Percentiles rank a stretch among this genome's conserved stretches.
Evolutionary conservation across 2,329 filamentous ascomycete genomes (phyloP).

Genomic region (Monilinia fructigena): DNA sequence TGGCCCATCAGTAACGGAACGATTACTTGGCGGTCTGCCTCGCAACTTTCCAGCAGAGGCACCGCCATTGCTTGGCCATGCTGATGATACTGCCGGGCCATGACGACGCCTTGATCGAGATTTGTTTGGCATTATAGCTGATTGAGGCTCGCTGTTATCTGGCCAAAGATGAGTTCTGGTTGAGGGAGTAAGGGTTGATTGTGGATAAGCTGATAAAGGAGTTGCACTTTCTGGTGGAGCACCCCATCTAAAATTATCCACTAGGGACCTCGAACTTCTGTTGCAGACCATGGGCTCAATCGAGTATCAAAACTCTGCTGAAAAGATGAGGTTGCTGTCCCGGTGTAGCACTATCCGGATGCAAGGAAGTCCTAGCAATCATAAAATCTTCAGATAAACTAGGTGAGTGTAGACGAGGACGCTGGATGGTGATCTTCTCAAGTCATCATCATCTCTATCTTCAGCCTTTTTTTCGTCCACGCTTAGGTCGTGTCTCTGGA

Average conservation of each 20-base stretch:
- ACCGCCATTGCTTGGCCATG: conserved; percentile 71
- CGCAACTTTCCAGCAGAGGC: conserved; percentile 68
- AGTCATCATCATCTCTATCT: conserved; percentile 53
- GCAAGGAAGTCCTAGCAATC: conserved; percentile 39
- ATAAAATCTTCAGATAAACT: conserved; percentile 45
- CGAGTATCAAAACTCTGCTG: conserved; percentile 32
- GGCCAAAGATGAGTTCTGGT: conserved; percentile 45
- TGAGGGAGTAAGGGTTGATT: conserved; percentile 72
- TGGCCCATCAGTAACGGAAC: conserved; percentile 62
- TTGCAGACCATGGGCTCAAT: conserved; percentile 36
- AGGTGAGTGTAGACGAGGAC: conserved; percentile 59
- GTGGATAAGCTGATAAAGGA: conserved; percentile 68
- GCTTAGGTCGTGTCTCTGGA: conserved; percentile 68
- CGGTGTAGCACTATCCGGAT: conserved; percentile 44
- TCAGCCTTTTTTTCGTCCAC: conserved; percentile 62
- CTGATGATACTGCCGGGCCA: conserved; percentile 85
- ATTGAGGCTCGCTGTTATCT: conserved; percentile 62
- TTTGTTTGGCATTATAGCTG: conserved; percentile 69
- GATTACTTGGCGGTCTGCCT: conserved; percentile 75
- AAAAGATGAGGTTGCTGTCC: conserved; percentile 40
- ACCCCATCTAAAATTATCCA: conserved; percentile 37
- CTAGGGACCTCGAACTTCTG: conserved; percentile 34
- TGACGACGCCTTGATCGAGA: conserved; percentile 61
- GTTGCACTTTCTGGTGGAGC: conserved; percentile 55
- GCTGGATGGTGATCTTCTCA: conserved; percentile 55